Evolutionary conservation across 306 rosid species (phyloP).

Genomic region (Prinsepia uniflora): DNA sequence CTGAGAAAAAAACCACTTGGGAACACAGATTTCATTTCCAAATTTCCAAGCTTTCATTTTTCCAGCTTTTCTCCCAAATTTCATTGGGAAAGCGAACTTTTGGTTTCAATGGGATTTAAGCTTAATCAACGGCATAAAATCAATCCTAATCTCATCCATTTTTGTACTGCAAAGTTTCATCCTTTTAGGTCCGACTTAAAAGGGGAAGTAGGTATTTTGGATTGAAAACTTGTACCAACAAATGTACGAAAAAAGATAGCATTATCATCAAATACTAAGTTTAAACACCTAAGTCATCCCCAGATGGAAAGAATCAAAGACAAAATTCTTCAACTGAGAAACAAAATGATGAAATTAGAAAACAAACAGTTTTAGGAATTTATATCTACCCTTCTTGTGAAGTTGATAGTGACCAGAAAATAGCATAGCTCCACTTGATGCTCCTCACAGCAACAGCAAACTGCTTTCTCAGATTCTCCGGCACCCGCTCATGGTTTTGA

Average conservation of each 20-base stretch:
- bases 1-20: neutral
- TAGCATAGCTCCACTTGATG: constrained; percentile 83
- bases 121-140: neutral
- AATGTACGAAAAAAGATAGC: neutral
- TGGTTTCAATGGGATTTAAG: neutral
- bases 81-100: neutral
- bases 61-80: neutral
- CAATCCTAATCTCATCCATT: neutral
- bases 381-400: constrained; percentile 52
- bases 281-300: neutral
- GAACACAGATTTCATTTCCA: neutral
- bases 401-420: constrained; percentile 76
- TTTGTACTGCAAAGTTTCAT: neutral
- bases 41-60: neutral
- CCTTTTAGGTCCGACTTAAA: neutral
- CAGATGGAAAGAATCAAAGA: neutral
- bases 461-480: constrained; percentile 47
- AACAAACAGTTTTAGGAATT: neutral
- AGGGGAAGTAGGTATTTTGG: neutral
- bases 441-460: constrained; percentile 81
- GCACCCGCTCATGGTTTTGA: constrained; percentile 43
- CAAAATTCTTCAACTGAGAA: neutral
- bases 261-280: neutral
- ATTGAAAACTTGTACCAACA: neutral
- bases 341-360: neutral